Conservation (phyloP, 139 green algal species). For the Chlamydomonas schloesseri region DNA sequence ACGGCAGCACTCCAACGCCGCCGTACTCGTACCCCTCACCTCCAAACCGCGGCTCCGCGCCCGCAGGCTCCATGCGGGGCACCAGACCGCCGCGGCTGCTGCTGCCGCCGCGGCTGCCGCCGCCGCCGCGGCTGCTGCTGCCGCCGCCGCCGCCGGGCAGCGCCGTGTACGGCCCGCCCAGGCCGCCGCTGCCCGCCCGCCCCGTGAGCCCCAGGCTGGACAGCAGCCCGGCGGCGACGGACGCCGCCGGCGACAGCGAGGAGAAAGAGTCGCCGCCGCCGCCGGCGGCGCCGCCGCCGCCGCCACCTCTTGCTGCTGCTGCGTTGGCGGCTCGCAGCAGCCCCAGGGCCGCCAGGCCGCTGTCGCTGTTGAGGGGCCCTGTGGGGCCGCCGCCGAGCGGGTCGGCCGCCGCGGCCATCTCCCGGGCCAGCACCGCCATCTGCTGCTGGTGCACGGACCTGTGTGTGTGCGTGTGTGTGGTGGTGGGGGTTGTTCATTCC, state of each 20-base stretch:
- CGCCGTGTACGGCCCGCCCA: too few species aligned
- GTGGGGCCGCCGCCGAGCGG: neutral
- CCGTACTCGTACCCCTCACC: neutral
- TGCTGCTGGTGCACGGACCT: constrained; percentile 64
- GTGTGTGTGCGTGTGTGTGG: too few species aligned
- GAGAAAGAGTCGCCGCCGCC: neutral
- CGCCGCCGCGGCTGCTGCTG: neutral
- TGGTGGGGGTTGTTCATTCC: too few species aligned
- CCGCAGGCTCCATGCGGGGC: neutral
- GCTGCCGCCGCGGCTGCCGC: neutral
- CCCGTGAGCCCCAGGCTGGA: too few species aligned
- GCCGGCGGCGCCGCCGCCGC: neutral
- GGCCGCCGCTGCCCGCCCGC: too few species aligned
- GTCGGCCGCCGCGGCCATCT: constrained; percentile 2
- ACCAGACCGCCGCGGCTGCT: neutral
- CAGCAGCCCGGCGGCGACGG: too few species aligned
- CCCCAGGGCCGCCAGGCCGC: neutral
- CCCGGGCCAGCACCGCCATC: constrained; percentile 64
- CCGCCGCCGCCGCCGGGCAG: neutral
- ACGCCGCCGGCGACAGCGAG: too few species aligned
- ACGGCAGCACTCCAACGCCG: neutral
- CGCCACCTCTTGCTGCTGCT: constrained; percentile 72
- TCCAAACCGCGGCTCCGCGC: neutral
- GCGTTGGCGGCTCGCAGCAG: neutral
- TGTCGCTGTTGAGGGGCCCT: neutral